Evolutionary conservation across 2,329 filamentous ascomycete species (phyloP), one percentile per base, ranked within the genome.

Genomic region (Pseudogymnoascus sp.): DNA sequence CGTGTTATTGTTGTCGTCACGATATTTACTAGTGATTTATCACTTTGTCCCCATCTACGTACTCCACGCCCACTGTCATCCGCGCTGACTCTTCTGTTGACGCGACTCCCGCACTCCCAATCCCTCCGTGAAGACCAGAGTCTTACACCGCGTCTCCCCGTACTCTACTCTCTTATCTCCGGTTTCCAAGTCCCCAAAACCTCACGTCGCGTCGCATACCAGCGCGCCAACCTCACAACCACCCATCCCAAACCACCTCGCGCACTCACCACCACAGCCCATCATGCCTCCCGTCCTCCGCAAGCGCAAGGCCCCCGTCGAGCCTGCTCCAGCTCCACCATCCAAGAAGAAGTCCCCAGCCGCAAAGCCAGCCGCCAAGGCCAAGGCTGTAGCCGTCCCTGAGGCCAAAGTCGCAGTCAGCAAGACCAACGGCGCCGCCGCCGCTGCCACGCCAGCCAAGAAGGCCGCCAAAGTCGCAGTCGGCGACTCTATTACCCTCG

Each of bases 231-330:
- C 42, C 21, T 46, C 42, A 25, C 21, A 14, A 46, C 42, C 21
- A 25, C 42, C 42, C n/a, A 40, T 40, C n/a, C 37, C 37, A 40
- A 40, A 16, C 37, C 37, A 16, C 31, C 42, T n/a, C 42, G 5
- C 42, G 21, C 21, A n/a, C 42, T 36, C 59, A 64, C n/a, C 23
- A 66, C 42, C 40, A 16, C 28, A n/a, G 64, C 65, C 66, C 69
- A 73, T 65, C 62, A 86, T 86, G 84, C 81, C 82, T 66, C 78
- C 82, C 69, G 81, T 81, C 70, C 78, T 86, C 46, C 80, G 84
- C 75, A 86, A 86, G 77, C 83, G 84, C 78, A 85, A 85, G 75
- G 82, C 82, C 68, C 79, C 79, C 62, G 78, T 77, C 70, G 75
- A 78, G 64, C 75, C 79, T 25, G 73, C 77, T 61, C 76, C 79